A percentile compares a stretch with the other conserved stretches of the same genome.
Evolutionary conservation across 805 yeast genomes (phyloP).

Genomic region (Helenozyma baotianmanensis): DNA sequence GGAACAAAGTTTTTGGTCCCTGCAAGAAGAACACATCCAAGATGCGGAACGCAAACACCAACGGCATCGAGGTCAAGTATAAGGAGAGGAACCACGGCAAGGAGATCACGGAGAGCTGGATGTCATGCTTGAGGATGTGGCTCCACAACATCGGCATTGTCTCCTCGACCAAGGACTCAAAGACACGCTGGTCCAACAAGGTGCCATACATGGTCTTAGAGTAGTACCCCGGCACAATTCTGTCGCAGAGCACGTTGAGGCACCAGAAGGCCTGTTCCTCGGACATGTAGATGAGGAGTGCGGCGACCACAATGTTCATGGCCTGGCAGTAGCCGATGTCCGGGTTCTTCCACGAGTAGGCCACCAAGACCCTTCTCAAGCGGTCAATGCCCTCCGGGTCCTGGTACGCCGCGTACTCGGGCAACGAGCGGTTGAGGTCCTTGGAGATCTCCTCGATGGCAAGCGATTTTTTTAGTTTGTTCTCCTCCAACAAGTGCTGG

Average conservation of each 20-base stretch:
- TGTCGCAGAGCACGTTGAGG: conserved; percentile 72
- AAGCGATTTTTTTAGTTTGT: conserved; percentile 60
- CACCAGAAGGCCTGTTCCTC: conserved; percentile 99
- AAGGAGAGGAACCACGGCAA: conserved; percentile 94
- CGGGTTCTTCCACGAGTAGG: conserved; percentile 95
- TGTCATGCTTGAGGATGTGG: conserved; percentile 73
- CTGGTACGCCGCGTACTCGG: conserved; percentile 95
- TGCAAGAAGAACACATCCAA: conserved; percentile 85
- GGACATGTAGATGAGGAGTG: conserved; percentile 74
- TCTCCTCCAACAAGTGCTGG: conserved; percentile 50
- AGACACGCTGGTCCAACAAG: conserved; percentile 85
- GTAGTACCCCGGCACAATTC: conserved; percentile 89
- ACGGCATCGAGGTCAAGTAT: conserved; percentile 89
- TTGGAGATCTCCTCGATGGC: conserved; percentile 97
- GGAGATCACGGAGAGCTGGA: conserved; percentile 88
- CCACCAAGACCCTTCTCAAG: conserved; percentile 81
- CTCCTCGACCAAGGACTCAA: conserved; percentile 83
- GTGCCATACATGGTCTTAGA: conserved; percentile 98
- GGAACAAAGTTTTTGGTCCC: conserved; percentile 86
- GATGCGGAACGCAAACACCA: conserved; percentile 87
- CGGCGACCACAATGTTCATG: conserved; percentile 90
- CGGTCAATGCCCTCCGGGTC: conserved; percentile 77
- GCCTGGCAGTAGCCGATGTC: conserved; percentile 99
- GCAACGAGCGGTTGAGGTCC: conserved; percentile 88
- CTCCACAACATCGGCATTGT: conserved; percentile 87